Evolutionary conservation across 2,329 filamentous ascomycete genomes (phyloP), one percentile per base, ranked within the genome.

Genomic region (Hirsutella thompsonii): DNA sequence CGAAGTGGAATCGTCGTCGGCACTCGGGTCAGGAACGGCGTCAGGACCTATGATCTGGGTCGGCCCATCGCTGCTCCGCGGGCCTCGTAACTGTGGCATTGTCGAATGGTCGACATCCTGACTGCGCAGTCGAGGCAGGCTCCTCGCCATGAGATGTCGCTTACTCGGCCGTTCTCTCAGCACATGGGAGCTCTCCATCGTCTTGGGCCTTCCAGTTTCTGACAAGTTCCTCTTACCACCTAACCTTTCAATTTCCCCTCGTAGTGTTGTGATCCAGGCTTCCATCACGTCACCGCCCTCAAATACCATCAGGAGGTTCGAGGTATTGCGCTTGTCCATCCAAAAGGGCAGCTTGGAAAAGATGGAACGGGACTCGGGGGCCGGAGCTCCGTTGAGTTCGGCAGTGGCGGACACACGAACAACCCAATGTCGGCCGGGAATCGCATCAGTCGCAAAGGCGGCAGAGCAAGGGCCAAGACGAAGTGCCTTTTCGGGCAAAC

Each of bases 401-500:
- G 78, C 76, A 8, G 69, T 64, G 29, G 84, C 81, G 3, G 78
- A 81, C 19, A 90, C 75, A 49, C 87, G 83, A 13, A 90, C 59
- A 5, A 90, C 85, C 76, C 83, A 89, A 52, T 88, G 83, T 45
- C 76, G 77, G 5, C 85, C 85, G 3, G 83, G 82, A 42, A 90
- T 86, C 13, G 83, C 68, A 55, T 92, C 85, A 49, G 79, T 87
- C 2, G 81, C 85, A 57, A 87, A 90, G 5, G 83, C 85, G 10
- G 82, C 83, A 3, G 84, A 89, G 37, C 83, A 74, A 47, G 76
- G 79, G n/a, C 76, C 75, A 4, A 92, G 64, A 38, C 80, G 77
- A 43, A 90, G 63, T 28, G 83, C 68, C 57, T 80, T 85, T 56
- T 92, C 85, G 0, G 85, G 85, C 10, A 79, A 57, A 20, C 84